These are phyloP conservation scores for Monosporozyma solicola DNA, from an alignment of 805 yeast species.

Conservation along the genomic window DNA sequence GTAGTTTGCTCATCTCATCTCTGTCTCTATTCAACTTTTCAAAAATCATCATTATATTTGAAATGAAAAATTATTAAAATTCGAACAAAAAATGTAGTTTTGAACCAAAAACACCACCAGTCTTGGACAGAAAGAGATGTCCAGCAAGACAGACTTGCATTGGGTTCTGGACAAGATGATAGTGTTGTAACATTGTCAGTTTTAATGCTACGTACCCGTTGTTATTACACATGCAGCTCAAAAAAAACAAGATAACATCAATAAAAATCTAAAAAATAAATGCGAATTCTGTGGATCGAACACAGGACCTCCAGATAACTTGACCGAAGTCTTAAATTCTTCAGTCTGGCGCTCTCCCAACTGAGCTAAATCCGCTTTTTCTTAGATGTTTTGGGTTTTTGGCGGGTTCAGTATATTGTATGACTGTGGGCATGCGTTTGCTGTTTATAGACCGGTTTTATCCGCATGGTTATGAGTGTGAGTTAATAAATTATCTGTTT, in stretches of 20 bases:
- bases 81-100: background rate
- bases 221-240: too few relatives aligned
- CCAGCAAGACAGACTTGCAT: too few relatives aligned
- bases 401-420: background rate
- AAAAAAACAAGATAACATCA: too few relatives aligned
- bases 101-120: background rate
- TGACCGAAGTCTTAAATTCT: conserved; percentile 14
- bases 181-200: background rate
- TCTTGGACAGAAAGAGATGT: background rate
- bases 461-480: too few relatives aligned
- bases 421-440: background rate
- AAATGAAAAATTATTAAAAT: background rate
- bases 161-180: background rate
- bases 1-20: background rate
- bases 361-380: conserved; percentile 36
- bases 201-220: too few relatives aligned
- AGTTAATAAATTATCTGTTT: too few relatives aligned
- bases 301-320: conserved; percentile 67
- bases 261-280: conserved; percentile 14
- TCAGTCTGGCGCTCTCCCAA: conserved; percentile 40
- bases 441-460: background rate
- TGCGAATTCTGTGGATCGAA: conserved; percentile 77
- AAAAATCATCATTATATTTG: background rate
- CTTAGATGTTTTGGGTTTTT: background rate
- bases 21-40: background rate